Base-by-base conservation (phyloP, 495 filamentous ascomycete species). In the Pyrenula massariospora region DNA sequence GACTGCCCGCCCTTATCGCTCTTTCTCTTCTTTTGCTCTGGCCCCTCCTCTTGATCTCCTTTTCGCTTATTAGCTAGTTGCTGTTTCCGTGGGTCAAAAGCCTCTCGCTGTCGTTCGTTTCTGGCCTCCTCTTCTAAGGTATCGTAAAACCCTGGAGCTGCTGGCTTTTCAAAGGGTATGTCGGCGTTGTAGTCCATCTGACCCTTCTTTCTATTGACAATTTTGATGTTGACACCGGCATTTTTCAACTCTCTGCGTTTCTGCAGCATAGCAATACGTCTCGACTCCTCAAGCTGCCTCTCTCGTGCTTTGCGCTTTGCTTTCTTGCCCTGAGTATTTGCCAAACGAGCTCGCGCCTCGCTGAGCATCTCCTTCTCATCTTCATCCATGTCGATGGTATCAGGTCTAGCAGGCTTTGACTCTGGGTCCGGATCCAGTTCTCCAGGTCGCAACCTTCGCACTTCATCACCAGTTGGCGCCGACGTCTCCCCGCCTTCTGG, bases 101-200 rank as follows among this genome's bases (percentile, higher is more conserved):
- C 82, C 53, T 89, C 85, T 36, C 90, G 81, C 67, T 95, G 85
- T 54, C 80, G 84, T 72, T 98, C 94, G 68, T 98, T 98, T 58
- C 77, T 77, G 19, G 68, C 64, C 52, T 84, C 75, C 62, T 98
- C 93, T 12, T 95, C 90, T 5, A 70, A 74, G 1, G 93, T 97
- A 61, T 98, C 93, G 69, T 90, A 96, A 64, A 98, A 98, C 25
- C 93, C 93, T 54, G 87, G 80, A 3, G 88, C 87, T 0, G 91
- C 82, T 47, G 84, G 85, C 70, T 95, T 95, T 70, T 98, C 93
- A 62, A 98, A 96, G 2, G 94, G 93, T 57, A 97, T 93, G 63
- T 97, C 93, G 56, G 93, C 94, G 66, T 97, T 97, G 75, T 98
- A 98, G 67, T 98, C 93, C 91, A 98, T 97, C 75, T 96, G 84